Percentiles rank a stretch among this genome's conserved stretches.
phyloP scores from a whole-genome alignment of 495 filamentous ascomycete genomes.

The Aspergillus homomorphus region DNA sequence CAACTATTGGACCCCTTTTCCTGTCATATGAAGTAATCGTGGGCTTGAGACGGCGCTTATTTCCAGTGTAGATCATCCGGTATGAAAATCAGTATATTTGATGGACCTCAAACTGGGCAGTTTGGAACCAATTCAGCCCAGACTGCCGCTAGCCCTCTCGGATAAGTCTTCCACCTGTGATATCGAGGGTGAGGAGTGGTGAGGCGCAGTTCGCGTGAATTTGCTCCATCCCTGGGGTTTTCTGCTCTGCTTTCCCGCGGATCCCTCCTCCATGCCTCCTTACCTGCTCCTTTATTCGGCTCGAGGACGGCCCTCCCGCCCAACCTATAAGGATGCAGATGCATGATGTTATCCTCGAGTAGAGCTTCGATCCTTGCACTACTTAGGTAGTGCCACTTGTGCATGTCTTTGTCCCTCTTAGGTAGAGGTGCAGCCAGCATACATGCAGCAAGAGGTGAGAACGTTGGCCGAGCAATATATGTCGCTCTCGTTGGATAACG shows the following conservation, averaged over 20 bases:
- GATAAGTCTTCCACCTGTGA: slow-evolving; percentile 5
- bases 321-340: background rate
- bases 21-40: background rate
- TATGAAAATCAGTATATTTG: background rate
- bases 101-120: background rate
- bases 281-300: slow-evolving; percentile 4
- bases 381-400: background rate
- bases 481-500: background rate
- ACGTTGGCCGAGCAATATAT: background rate
- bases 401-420: background rate
- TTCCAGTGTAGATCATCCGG: background rate
- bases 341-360: background rate
- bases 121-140: background rate
- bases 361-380: background rate
- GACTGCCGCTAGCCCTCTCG: background rate
- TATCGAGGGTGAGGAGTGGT: background rate
- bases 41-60: background rate
- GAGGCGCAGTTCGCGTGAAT: background rate
- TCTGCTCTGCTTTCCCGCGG: background rate
- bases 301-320: background rate
- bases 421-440: background rate
- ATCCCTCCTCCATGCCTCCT: background rate
- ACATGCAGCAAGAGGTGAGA: background rate
- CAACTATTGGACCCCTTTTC: background rate
- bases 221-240: background rate